phyloP scores from a whole-genome alignment of 306 rosid genomes.

The Trifolium pratense region DNA sequence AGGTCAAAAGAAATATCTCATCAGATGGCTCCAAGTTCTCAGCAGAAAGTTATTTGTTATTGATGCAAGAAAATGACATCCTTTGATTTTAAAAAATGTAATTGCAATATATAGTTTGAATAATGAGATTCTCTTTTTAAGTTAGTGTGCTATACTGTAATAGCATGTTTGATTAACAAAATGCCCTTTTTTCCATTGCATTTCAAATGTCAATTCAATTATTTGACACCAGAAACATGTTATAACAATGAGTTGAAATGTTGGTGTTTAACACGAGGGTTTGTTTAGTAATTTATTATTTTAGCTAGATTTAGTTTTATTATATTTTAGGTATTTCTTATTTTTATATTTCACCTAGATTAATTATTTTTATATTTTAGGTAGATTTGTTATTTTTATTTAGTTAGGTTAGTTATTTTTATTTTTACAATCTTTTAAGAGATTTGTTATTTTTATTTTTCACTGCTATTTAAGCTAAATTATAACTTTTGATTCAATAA shows the following conservation, averaged over 20 bases:
- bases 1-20: slow-evolving; percentile 37
- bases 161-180: neutral
- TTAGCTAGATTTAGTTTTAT: no score
- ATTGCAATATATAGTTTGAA: slow-evolving; percentile 19
- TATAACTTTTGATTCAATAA: no score
- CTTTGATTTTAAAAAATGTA: neutral
- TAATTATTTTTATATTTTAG: no score
- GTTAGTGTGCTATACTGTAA: neutral
- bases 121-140: neutral
- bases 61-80: neutral
- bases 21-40: slow-evolving; percentile 15
- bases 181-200: neutral
- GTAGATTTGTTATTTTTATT: no score
- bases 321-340: no score
- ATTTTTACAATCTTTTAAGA: no score
- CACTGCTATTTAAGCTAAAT: no score
- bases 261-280: no score
- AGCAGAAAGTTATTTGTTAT: slow-evolving; percentile 30
- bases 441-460: no score
- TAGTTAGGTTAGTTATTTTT: no score
- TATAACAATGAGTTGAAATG: neutral
- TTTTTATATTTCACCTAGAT: no score
- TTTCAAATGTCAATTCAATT: neutral
- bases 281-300: no score
- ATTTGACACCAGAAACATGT: neutral